phyloP scores from a whole-genome alignment of 169 alveolate species.

The Cryptosporidium ryanae region DNA sequence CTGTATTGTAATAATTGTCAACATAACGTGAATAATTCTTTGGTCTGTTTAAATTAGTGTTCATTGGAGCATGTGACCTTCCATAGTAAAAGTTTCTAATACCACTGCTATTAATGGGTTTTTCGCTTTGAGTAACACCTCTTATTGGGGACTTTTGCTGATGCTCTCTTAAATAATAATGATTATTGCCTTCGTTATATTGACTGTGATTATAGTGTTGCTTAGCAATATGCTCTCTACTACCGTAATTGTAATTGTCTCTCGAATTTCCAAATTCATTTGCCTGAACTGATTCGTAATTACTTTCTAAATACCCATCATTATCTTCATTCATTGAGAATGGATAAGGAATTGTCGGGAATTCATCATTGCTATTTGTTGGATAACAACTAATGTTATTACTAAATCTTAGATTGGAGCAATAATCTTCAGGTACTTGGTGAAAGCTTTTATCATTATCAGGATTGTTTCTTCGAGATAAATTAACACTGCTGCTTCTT shows the following conservation, averaged over 20 bases:
- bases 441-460: neutral
- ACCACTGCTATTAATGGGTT: neutral
- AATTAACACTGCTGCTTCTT: conserved; percentile 23
- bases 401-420: neutral
- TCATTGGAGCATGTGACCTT: conserved; percentile 35
- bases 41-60: conserved; percentile 13
- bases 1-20: conserved; percentile 27
- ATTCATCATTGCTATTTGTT: conserved; percentile 9
- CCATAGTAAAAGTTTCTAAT: conserved; percentile 10
- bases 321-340: conserved; percentile 22
- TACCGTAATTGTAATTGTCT: neutral
- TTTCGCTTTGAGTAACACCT: conserved; percentile 20
- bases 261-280: neutral
- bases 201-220: neutral
- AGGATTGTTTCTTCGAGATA: conserved; percentile 4
- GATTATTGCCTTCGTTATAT: neutral
- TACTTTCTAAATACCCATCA: conserved; percentile 21
- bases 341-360: conserved; percentile 57
- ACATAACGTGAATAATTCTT: neutral
- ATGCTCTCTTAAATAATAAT: neutral
- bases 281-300: neutral
- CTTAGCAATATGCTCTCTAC: conserved; percentile 1
- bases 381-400: neutral
- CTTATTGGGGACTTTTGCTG: conserved; percentile 12
- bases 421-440: conserved; percentile 52